These are phyloP conservation scores for Aspergillus fructus DNA, from an alignment of 2,329 filamentous ascomycete genomes.

Conservation along the genomic window DNA sequence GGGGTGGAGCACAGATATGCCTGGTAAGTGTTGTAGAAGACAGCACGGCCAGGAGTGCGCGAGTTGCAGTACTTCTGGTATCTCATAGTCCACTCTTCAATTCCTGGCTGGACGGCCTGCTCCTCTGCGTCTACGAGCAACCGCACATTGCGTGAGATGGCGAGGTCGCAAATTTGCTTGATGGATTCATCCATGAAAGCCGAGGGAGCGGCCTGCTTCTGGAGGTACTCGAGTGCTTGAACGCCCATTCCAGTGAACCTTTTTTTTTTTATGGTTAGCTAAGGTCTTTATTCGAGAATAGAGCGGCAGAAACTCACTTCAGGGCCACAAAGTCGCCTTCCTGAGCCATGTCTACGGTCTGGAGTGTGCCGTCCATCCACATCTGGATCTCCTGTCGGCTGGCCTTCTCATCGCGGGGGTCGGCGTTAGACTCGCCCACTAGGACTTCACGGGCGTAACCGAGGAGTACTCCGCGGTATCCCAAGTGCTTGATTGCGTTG, in stretches of 20 bases:
- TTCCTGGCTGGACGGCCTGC: constrained; percentile 51
- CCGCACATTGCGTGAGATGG: constrained; percentile 43
- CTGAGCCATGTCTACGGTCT: constrained; percentile 53
- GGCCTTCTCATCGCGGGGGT: constrained; percentile 29
- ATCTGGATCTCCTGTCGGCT: constrained; percentile 35
- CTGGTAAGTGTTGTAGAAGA: constrained; percentile 58
- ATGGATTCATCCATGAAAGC: constrained; percentile 44
- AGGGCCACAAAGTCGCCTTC: constrained; percentile 53
- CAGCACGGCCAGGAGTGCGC: constrained; percentile 44
- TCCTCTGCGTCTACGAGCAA: constrained; percentile 57
- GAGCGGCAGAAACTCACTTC: constrained; percentile 41
- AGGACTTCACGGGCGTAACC: constrained; percentile 59
- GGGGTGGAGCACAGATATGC: constrained; percentile 53
- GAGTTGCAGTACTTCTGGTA: constrained; percentile 55
- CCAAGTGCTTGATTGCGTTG: constrained; percentile 47
- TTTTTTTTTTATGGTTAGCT: background rate
- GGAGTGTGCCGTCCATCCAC: constrained; percentile 55
- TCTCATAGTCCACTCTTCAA: constrained; percentile 54
- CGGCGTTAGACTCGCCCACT: constrained; percentile 37
- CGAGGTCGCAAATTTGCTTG: constrained; percentile 44
- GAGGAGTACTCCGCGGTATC: constrained; percentile 55
- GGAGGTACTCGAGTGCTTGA: constrained; percentile 36
- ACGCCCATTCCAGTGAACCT: constrained; percentile 48
- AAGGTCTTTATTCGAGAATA: background rate
- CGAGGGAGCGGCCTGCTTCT: constrained; percentile 40